Conservation (phyloP, 163 green algal species). For the Scenedesmus sp. region DNA sequence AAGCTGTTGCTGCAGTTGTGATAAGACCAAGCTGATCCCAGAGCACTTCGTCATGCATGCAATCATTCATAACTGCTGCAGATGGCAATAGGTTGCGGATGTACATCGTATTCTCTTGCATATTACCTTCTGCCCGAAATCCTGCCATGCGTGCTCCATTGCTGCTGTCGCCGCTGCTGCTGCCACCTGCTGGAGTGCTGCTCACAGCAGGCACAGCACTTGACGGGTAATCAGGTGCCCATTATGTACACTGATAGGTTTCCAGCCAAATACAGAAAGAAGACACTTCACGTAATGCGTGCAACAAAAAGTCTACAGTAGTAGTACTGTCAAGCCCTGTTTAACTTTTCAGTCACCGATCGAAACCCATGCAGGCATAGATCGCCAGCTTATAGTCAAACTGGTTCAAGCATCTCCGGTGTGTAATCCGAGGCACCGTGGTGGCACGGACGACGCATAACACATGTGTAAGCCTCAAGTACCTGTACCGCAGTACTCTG, state of each 20-base stretch:
- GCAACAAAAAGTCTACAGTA: background rate
- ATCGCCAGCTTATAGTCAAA: background rate
- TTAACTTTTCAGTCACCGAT: background rate
- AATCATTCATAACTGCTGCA: background rate
- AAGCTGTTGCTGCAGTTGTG: background rate
- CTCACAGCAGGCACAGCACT: background rate
- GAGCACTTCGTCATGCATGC: background rate
- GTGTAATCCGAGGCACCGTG: background rate
- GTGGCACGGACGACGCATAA: background rate
- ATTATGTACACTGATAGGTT: background rate
- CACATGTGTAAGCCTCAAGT: background rate
- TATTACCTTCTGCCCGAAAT: slow-evolving; percentile 66
- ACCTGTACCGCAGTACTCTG: background rate
- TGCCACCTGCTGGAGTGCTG: background rate
- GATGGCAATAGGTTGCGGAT: background rate
- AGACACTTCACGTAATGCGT: background rate
- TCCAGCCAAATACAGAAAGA: background rate
- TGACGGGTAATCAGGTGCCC: background rate
- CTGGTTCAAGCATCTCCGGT: background rate
- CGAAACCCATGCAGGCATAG: background rate
- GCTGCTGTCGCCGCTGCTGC: background rate
- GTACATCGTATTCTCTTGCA: background rate
- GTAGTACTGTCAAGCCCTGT: background rate
- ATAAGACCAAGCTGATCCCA: background rate
- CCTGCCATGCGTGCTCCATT: slow-evolving; percentile 55